Evolutionary conservation across 768 basidiomycete genomes (phyloP).

Genomic region (Cystobasidium onofrii): DNA sequence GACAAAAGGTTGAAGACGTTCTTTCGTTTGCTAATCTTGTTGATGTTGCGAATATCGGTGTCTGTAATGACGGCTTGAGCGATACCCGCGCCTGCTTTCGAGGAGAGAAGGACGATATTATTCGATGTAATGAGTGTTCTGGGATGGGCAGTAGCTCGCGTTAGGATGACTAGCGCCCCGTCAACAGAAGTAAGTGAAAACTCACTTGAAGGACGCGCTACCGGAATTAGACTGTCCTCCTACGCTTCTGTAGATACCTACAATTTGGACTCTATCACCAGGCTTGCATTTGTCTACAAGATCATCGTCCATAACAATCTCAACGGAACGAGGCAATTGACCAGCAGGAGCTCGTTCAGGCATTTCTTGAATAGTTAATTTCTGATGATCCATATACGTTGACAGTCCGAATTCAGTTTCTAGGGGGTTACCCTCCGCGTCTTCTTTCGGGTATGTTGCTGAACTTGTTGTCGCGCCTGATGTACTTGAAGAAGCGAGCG

Average conservation of each 20-base stretch:
- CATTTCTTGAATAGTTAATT: slow-evolving; percentile 98
- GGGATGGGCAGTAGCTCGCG: background rate
- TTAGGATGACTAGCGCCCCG: background rate
- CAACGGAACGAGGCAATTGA: slow-evolving; percentile 88
- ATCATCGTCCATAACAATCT: slow-evolving; percentile 92
- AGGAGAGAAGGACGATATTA: slow-evolving; percentile 85
- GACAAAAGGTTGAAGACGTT: slow-evolving; percentile 83
- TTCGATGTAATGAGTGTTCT: slow-evolving; percentile 91
- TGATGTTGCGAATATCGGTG: slow-evolving; percentile 89
- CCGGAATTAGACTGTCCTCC: slow-evolving; percentile 69
- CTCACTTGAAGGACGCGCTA: slow-evolving; percentile 82
- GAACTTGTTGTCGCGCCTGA: slow-evolving; percentile 78
- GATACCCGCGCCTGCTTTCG: slow-evolving; percentile 89
- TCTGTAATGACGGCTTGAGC: slow-evolving; percentile 86
- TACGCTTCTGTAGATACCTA: slow-evolving; percentile 86
- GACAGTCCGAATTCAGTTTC: slow-evolving; percentile 88
- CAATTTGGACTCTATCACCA: slow-evolving; percentile 91
- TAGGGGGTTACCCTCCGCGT: slow-evolving; percentile 77
- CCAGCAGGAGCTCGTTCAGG: slow-evolving; percentile 96
- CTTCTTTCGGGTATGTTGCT: slow-evolving; percentile 77
- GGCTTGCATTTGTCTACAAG: slow-evolving; percentile 96
- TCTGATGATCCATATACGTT: slow-evolving; percentile 90
- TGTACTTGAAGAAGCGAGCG: slow-evolving; percentile 62
- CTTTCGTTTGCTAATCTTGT: slow-evolving; percentile 77
- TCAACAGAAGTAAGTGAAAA: too few relatives aligned